Base-by-base conservation (phyloP, 2,329 filamentous ascomycete genomes). In the Polytolypa hystricis region DNA sequence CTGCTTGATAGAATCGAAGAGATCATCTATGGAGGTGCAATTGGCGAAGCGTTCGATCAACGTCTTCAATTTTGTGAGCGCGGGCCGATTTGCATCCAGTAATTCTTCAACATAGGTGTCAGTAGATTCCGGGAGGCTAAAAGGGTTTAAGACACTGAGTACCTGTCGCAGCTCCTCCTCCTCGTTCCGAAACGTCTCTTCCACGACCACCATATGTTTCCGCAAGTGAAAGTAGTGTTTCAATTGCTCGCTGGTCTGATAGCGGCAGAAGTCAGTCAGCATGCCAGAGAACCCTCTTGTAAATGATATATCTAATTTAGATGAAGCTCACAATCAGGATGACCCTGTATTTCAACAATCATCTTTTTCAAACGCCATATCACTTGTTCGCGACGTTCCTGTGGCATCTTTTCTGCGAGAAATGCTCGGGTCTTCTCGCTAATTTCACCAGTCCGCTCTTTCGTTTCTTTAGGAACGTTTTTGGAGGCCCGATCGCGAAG, bases 281-380 rank as follows among this genome's bases (percentile, higher is more conserved):
- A n/a, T n/a, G n/a, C n/a, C n/a, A n/a, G n/a, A n/a, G n/a, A n/a
- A n/a, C n/a, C n/a, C n/a, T n/a, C n/a, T n/a, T n/a, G n/a, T n/a
- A n/a, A n/a, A n/a, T n/a, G n/a, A n/a, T n/a, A n/a, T n/a, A n/a
- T n/a, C n/a, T n/a, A n/a, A n/a, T n/a, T n/a, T n/a, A n/a, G n/a
- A n/a, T n/a, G n/a, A n/a, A n/a, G 63, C 71, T 58, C 61, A 77
- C 74, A 98, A 52, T 98, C 89, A 40, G 84, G 76, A 55, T 96
- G 91, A 39, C 89, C 84, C 65, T 98, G 91, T 51, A 93, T 86
- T 63, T 98, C 91, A 30, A 95, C 78, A 26, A 98, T 67, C 82
- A 96, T 93, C 76, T 96, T 96, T 77, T 89, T 98, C 47, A 98
- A 65, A 25, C 91, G 83, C 74, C 79, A 94, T 51, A 95, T 79